These are phyloP conservation scores for Aspergillus thermomutatus DNA, from an alignment of 2,329 filamentous ascomycete species.

Conservation along the genomic window DNA sequence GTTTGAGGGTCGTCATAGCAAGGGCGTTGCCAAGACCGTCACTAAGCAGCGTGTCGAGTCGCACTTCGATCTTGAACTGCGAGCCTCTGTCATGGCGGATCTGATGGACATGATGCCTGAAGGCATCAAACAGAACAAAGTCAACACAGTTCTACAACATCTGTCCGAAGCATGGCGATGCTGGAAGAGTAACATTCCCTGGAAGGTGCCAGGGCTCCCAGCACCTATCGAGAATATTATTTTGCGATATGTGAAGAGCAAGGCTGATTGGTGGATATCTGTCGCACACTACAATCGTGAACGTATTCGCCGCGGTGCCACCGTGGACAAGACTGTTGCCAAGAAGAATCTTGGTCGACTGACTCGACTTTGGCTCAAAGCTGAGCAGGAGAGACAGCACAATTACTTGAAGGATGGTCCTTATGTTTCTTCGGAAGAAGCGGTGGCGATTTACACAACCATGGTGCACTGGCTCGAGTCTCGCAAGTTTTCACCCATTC, in stretches of 20 bases:
- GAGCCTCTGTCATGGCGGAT: slow-evolving; percentile 97
- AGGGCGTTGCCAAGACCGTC: slow-evolving; percentile 97
- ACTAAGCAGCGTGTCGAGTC: slow-evolving; percentile 99
- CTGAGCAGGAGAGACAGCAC: slow-evolving; percentile 96
- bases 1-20: slow-evolving; percentile 97
- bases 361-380: slow-evolving; percentile 94
- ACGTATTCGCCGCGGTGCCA: slow-evolving; percentile 91
- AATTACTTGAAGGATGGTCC: slow-evolving; percentile 99
- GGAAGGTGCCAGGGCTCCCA: slow-evolving; percentile 95
- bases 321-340: slow-evolving; percentile 97
- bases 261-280: slow-evolving; percentile 99
- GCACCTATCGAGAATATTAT: slow-evolving; percentile 99
- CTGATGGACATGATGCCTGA: slow-evolving; percentile 99
- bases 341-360: slow-evolving; percentile 98
- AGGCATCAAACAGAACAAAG: slow-evolving; percentile 98
- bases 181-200: slow-evolving; percentile 99
- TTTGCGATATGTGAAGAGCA: slow-evolving; percentile 95
- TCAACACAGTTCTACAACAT: slow-evolving; percentile 96
- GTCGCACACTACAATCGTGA: slow-evolving; percentile 99
- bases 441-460: slow-evolving; percentile 97
- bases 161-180: slow-evolving; percentile 97
- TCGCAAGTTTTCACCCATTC: slow-evolving; percentile 96
- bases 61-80: slow-evolving; percentile 94
- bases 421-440: slow-evolving; percentile 97
- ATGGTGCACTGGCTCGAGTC: slow-evolving; percentile 99